These are phyloP conservation scores for Saururus chinensis DNA, from an alignment of 164 flowering plant species.

Conservation along the genomic window DNA sequence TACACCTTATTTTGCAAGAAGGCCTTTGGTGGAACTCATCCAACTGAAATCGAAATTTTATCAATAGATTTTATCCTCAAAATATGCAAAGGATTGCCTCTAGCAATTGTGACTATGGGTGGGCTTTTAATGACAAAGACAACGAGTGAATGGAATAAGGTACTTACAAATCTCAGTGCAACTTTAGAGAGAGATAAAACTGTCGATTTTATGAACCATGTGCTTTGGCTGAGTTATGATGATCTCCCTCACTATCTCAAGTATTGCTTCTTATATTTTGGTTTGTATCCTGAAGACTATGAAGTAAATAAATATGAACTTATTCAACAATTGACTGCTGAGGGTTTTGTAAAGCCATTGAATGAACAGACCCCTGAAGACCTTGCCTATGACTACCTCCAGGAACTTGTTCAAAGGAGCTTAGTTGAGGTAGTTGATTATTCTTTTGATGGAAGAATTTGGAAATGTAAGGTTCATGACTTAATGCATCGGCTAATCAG, in stretches of 20 bases:
- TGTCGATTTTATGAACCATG: background rate
- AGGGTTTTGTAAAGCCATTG: background rate
- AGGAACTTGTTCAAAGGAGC: background rate
- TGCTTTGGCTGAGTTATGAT: background rate
- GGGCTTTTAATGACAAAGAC: background rate
- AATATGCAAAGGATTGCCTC: background rate
- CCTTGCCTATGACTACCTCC: background rate
- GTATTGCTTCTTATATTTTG: background rate
- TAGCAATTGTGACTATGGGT: background rate
- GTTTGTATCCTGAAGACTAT: background rate
- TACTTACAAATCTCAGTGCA: background rate
- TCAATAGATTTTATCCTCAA: background rate
- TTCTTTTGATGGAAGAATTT: background rate
- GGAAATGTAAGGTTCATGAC: background rate
- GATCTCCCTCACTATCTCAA: background rate
- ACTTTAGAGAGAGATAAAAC: background rate
- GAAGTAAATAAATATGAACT: background rate
- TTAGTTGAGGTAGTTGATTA: background rate
- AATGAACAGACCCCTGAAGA: background rate
- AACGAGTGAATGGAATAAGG: background rate
- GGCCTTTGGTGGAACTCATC: background rate
- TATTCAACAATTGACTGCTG: background rate
- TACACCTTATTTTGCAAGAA: background rate
- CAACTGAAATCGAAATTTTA: background rate
- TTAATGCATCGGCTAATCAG: background rate